Percentiles rank a stretch among this genome's conserved stretches.
Evolutionary conservation across 1,139 yeast genomes (phyloP).

Genomic region (Candida sojae): DNA sequence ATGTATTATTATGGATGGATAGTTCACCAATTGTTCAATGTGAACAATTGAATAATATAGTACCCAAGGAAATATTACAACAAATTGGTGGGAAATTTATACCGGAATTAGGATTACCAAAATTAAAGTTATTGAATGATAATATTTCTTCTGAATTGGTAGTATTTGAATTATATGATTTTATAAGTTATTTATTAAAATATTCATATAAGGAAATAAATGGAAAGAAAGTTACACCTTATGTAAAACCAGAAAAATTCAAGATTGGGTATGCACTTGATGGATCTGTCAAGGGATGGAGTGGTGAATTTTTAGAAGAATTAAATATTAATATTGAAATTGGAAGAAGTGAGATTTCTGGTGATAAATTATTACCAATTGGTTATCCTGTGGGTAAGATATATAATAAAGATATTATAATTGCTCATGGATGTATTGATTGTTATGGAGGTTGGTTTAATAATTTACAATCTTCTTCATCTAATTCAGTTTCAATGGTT

Average conservation of each 20-base stretch:
- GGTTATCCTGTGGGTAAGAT: conserved; percentile 8
- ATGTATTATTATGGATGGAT: conserved; percentile 65
- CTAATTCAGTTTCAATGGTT: conserved; percentile 42
- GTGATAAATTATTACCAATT: conserved; percentile 8
- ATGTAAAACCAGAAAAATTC: conserved; percentile 8
- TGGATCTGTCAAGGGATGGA: conserved; percentile 62
- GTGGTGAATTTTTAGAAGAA: conserved; percentile 15
- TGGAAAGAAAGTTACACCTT: conserved; percentile 14
- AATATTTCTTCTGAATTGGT: conserved; percentile 26
- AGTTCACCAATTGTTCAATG: conserved; percentile 40
- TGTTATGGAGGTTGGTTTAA: conserved; percentile 59
- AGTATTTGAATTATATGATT: conserved; percentile 56
- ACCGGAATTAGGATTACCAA: conserved; percentile 61
- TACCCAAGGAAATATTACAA: conserved; percentile 16
- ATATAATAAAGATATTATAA: conserved; percentile 11
- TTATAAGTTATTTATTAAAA: conserved; percentile 40
- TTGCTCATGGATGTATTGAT: conserved; percentile 56
- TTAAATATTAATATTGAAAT: conserved; percentile 21
- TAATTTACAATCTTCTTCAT: conserved; percentile 19
- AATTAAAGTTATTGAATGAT: conserved; percentile 39
- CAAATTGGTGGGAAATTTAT: conserved; percentile 48
- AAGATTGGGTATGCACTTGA: conserved; percentile 37
- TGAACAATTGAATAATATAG: conserved; percentile 24
- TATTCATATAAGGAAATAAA: conserved; percentile 22
- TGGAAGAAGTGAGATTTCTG: conserved; percentile 17